These are phyloP conservation scores for Arthrobotrys iridis DNA, from an alignment of 2,329 filamentous ascomycete genomes.

Conservation along the genomic window DNA sequence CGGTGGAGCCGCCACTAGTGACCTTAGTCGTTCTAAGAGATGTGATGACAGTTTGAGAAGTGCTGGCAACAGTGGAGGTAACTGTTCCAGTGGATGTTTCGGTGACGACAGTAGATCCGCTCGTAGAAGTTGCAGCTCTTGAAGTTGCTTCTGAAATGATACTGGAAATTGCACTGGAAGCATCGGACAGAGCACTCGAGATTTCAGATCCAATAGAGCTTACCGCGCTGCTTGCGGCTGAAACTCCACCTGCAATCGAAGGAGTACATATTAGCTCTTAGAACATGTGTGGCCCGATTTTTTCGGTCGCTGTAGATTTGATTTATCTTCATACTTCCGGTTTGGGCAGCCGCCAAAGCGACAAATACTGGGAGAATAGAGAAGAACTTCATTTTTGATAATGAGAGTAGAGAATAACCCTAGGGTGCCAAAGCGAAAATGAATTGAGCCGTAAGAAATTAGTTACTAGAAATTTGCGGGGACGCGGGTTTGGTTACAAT, in stretches of 20 bases:
- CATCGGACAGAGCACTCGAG: background rate
- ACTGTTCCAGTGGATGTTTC: background rate
- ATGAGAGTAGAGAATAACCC: conserved; percentile 1
- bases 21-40: background rate
- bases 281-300: too few species aligned
- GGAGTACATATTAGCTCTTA: too few species aligned
- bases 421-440: too few species aligned
- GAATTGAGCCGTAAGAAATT: background rate
- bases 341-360: conserved; percentile 35
- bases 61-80: background rate
- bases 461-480: background rate
- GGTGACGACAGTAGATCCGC: background rate
- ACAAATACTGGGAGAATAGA: conserved; percentile 20
- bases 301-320: too few species aligned
- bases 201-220: background rate
- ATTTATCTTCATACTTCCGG: background rate
- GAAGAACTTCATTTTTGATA: conserved; percentile 42
- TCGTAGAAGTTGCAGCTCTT: background rate
- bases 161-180: background rate
- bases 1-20: background rate
- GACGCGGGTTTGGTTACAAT: background rate
- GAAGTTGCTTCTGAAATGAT: background rate
- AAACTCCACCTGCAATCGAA: too few species aligned
- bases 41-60: background rate
- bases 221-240: background rate